Evolutionary conservation across 2,329 filamentous ascomycete species (phyloP), one percentile per base, ranked within the genome.

Genomic region (Tolypocladium pustulatum): DNA sequence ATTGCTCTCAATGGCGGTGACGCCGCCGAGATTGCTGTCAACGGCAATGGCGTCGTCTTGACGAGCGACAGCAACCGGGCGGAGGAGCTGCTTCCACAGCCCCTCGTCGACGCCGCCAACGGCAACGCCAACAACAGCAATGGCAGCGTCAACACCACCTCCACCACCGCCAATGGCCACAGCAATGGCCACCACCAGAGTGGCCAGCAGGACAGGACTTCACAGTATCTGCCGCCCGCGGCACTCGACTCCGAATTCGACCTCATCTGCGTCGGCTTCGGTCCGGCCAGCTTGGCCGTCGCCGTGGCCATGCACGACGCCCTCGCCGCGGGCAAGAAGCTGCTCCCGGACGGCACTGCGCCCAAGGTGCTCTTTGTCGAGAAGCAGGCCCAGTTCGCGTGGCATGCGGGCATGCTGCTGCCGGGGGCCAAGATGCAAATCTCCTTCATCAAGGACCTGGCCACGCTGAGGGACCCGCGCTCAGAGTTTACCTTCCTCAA

Each of bases 381-480:
- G 77, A 88, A 89, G 72, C 93, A 97, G 74, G 69, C 78, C 37
- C 76, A 81, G 54, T 97, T 97, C 69, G 85, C 89, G 60, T 97
- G 93, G 93, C 93, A 97, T 73, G 86, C 91, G 0, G 93, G 93
- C 60, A 97, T 97, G 93, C 84, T 97, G 60, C 82, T 97, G 3
- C 90, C 91, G 0, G 92, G 91, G 6, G 90, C 92, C 57, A 91
- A 89, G 75, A 97, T 97, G 93, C 93, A 97, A 71, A 97, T 97
- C 66, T 95, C 90, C 12, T 97, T 96, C 77, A 82, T 97, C 76
- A 97, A 97, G 76, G 93, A 97, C 70, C 83, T 97, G 72, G 93
- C 93, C 4, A 94, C 90, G 4, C 80, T 96, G 65, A 83, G 93
- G 59, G 87, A 97, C 70, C 93, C 93, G 9, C 84, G 88, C 63